Conservation (phyloP, 148 eudicot genomes). For the Heliamphora exappendiculata region DNA sequence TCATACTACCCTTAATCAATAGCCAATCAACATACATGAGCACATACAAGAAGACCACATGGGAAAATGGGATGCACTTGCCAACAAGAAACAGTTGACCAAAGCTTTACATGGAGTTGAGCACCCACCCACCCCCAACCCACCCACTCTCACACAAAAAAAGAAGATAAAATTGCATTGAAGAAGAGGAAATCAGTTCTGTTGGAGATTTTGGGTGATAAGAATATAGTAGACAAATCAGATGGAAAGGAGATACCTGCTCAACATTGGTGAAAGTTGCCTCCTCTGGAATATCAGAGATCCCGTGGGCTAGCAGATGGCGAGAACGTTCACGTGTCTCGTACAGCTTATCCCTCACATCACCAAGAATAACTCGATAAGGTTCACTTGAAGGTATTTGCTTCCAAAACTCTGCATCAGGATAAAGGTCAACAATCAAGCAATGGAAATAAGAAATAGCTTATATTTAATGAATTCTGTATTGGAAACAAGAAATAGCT, state of each 20-base stretch:
- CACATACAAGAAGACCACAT: not conserved
- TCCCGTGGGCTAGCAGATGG: conserved; percentile 65
- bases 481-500: not conserved
- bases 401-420: conserved; percentile 85
- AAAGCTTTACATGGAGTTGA: no score
- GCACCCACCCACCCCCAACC: no score
- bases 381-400: conserved; percentile 84
- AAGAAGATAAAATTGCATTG: not conserved
- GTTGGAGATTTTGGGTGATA: not conserved
- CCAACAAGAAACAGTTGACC: no score
- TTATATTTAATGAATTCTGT: not conserved
- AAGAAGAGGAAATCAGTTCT: not conserved
- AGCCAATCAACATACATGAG: not conserved
- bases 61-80: no score
- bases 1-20: not conserved
- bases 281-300: conserved; percentile 83
- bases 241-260: conserved; percentile 41
- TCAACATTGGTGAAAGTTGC: conserved; percentile 65
- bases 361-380: conserved; percentile 89
- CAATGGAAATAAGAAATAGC: not conserved
- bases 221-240: not conserved
- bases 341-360: conserved; percentile 89
- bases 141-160: no score
- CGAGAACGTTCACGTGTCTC: conserved; percentile 92
- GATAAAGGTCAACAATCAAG: conserved; percentile 3